These are phyloP conservation scores for Podosphaera leucotricha DNA, from an alignment of 2,329 filamentous ascomycete species.

Conservation along the genomic window DNA sequence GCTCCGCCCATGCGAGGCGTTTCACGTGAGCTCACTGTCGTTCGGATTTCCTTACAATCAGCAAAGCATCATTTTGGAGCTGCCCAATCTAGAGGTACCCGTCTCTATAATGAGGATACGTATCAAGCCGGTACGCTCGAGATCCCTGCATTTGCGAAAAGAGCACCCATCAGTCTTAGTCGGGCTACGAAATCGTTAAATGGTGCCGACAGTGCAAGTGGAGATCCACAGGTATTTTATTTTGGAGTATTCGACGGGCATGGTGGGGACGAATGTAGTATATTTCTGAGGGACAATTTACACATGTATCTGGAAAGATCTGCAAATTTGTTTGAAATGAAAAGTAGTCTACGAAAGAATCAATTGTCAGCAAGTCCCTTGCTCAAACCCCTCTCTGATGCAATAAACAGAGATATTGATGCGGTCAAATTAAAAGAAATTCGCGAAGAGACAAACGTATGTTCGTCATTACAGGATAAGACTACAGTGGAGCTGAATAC, in stretches of 20 bases:
- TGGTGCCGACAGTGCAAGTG: constrained; percentile 50
- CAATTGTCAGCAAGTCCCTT: constrained; percentile 5
- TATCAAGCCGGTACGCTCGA: constrained; percentile 88
- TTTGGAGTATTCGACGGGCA: constrained; percentile 95
- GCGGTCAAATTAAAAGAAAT: constrained; percentile 6
- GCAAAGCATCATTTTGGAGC: constrained; percentile 94
- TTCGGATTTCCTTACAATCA: constrained; percentile 76
- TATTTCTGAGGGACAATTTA: constrained; percentile 61
- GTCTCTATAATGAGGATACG: constrained; percentile 79
- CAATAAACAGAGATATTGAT: background rate
- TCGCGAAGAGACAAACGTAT: constrained; percentile 12
- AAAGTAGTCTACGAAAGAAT: constrained; percentile 41
- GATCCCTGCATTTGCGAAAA: constrained; percentile 75
- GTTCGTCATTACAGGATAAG: background rate
- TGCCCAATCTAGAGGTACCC: constrained; percentile 52
- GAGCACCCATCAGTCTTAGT: constrained; percentile 40
- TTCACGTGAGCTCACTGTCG: constrained; percentile 65
- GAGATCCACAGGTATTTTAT: constrained; percentile 92
- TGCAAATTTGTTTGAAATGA: constrained; percentile 49
- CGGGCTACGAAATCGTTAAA: constrained; percentile 4
- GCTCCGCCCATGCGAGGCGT: constrained; percentile 35
- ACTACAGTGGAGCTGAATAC: constrained; percentile 1
- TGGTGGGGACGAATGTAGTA: constrained; percentile 70
- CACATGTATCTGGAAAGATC: constrained; percentile 77
- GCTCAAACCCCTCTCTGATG: background rate